Base-by-base conservation (phyloP, 306 rosid genomes). In the Trichosanthes cucumerina region DNA sequence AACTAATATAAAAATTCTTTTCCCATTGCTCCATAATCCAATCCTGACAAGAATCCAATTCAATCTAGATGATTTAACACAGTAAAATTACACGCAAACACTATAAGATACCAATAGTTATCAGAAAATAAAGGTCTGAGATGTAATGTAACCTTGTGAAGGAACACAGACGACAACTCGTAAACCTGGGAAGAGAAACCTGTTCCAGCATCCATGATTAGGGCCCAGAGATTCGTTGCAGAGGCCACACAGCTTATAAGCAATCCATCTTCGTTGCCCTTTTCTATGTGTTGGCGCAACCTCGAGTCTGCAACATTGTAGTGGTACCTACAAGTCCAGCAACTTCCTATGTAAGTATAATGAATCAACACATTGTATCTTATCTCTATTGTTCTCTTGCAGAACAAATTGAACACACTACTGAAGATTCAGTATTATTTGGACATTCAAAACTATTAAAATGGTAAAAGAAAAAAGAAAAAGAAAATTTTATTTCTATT, bases 21-120 rank as follows among this genome's bases (percentile, higher is more conserved):
- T 93, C 98, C 98, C 98, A 93, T 58, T 93, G 98, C 58, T 93
- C 98, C 97, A 91, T 91, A 76, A 93, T 93, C 98, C 98, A 93
- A 82, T 93, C 98, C 98, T 93, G 89, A 80, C 54, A 75, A 78
- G 71, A 78, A 83, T 77, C 81, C 64, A 70, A 65, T 52, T 53
- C 54, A 64, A 79, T 64, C 38, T 9, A 38, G 62, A 31, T 57
- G 21, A 83, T 80, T 70, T 10, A 49, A 47, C 78, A 74, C 46
- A 9, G 28, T 0, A 74, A 9, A 31, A 52, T 16, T 50, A 50
- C 26, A 74, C 4, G 47, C 47, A 52, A 49, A 50, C 44, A 52
- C 31, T 18, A 3, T 15, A 44, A 71, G 34, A 24, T 8, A 70
- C 52, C 26, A 76, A 82, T 83, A 33, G 78, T 72, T 39, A 39